These are phyloP conservation scores for Sisymbrium irio DNA, from an alignment of 345 rosid species.

Conservation along the genomic window DNA sequence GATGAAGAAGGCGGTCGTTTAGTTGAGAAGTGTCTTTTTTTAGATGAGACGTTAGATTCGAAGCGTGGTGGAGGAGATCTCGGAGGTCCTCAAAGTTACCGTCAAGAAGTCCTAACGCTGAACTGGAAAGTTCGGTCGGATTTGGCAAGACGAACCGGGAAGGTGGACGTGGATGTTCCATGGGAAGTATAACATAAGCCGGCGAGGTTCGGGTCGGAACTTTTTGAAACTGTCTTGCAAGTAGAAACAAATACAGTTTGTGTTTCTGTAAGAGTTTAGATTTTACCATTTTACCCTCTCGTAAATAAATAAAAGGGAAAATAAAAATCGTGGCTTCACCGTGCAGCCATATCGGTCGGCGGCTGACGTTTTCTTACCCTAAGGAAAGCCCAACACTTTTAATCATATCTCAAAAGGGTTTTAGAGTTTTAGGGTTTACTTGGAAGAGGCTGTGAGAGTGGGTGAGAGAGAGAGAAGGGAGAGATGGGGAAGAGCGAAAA, in stretches of 20 bases:
- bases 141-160: conserved; percentile 40
- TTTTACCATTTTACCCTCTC: neutral
- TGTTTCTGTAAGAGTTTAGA: neutral
- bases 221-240: neutral
- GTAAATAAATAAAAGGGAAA: neutral
- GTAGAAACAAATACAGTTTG: neutral
- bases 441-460: conserved; percentile 2
- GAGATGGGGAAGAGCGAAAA: conserved; percentile 82
- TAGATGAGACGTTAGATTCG: conserved; percentile 41
- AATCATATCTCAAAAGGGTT: conserved; percentile 4
- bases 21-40: conserved; percentile 32
- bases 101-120: conserved; percentile 41
- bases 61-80: conserved; percentile 42
- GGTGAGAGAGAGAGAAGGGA: neutral
- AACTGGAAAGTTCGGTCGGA: conserved; percentile 29
- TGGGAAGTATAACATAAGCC: conserved; percentile 21
- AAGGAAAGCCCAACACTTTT: conserved; percentile 7
- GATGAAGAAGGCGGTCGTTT: conserved; percentile 39
- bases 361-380: conserved; percentile 14
- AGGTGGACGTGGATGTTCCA: conserved; percentile 26
- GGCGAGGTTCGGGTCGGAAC: conserved; percentile 2
- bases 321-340: conserved; percentile 1
- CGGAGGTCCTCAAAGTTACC: conserved; percentile 39
- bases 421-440: conserved; percentile 22
- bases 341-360: conserved; percentile 2